Percentiles rank a stretch among this genome's conserved stretches.
Evolutionary conservation across 2,329 filamentous ascomycete genomes (phyloP).

Genomic region (Septoria linicola): DNA sequence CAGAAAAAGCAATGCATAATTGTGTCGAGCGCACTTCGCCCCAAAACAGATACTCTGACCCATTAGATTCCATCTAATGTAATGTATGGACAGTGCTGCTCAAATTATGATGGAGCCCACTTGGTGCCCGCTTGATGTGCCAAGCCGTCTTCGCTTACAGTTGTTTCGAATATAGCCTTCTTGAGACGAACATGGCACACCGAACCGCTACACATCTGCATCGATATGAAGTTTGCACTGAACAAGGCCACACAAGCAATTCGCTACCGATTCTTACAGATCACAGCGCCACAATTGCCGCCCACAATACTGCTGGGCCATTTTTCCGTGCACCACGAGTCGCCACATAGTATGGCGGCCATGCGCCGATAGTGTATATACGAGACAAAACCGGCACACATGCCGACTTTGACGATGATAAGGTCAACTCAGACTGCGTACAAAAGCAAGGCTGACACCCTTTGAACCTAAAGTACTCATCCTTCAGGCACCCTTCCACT

Average conservation of each 20-base stretch:
- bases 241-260: conserved; percentile 8
- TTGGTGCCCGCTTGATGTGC: neutral
- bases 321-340: neutral
- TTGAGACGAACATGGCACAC: conserved; percentile 6
- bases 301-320: neutral
- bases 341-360: conserved; percentile 1
- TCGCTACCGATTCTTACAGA: conserved; percentile 1
- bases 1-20: too few species aligned
- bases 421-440: neutral
- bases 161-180: conserved; percentile 12
- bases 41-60: neutral
- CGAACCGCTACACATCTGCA: neutral
- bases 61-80: conserved; percentile 1
- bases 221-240: neutral
- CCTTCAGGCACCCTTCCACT: neutral
- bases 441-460: neutral
- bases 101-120: neutral
- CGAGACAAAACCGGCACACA: conserved; percentile 10
- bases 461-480: neutral
- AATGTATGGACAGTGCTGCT: neutral
- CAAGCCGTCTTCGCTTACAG: conserved; percentile 14
- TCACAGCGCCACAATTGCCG: neutral
- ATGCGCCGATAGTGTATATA: conserved; percentile 14
- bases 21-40: too few species aligned
- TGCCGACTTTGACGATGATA: neutral